phyloP scores from a whole-genome alignment of 2,329 filamentous ascomycete genomes.

The Ophiostoma himal-ulmi region DNA sequence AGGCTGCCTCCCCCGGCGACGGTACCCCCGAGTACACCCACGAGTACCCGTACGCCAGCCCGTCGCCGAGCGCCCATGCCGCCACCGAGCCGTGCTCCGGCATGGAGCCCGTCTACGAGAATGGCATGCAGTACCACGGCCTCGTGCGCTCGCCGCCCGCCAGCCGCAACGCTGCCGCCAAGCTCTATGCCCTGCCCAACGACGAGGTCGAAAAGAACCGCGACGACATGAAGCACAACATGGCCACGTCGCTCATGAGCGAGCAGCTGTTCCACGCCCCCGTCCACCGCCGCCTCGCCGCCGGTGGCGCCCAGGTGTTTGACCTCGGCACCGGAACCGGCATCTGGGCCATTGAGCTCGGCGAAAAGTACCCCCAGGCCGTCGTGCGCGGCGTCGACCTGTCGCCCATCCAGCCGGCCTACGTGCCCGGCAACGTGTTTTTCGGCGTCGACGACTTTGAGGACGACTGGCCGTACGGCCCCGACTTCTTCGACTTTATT shows the following conservation, averaged over 20 bases:
- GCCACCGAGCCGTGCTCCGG: not conserved
- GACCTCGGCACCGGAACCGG: slow-evolving; percentile 49
- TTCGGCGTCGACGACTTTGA: slow-evolving; percentile 51
- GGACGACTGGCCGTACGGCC: slow-evolving; percentile 43
- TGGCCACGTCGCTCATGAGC: slow-evolving; percentile 34
- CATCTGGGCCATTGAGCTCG: slow-evolving; percentile 49
- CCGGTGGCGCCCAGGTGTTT: slow-evolving; percentile 37
- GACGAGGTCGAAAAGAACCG: slow-evolving; percentile 39
- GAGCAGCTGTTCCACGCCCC: slow-evolving; percentile 42
- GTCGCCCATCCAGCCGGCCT: slow-evolving; percentile 48
- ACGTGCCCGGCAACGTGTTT: slow-evolving; percentile 46
- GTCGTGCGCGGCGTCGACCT: slow-evolving; percentile 46
- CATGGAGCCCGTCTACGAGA: slow-evolving; percentile 32
- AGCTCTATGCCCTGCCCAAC: slow-evolving; percentile 34
- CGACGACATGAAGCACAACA: slow-evolving; percentile 39
- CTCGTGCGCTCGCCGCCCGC: slow-evolving; percentile 28
- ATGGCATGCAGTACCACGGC: slow-evolving; percentile 35
- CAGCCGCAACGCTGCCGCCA: slow-evolving; percentile 25
- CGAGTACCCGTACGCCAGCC: slow-evolving; percentile 27
- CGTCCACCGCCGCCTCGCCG: slow-evolving; percentile 35
- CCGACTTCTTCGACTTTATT: slow-evolving; percentile 44
- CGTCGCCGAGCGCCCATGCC: slow-evolving; percentile 27
- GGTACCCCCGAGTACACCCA: slow-evolving; percentile 26
- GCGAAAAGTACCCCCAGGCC: slow-evolving; percentile 41
- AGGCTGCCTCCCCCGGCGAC: not conserved